Percentiles rank a stretch among this genome's conserved stretches.
Evolutionary conservation across 805 yeast species (phyloP).

Genomic region (Geotrichum ghanense): DNA sequence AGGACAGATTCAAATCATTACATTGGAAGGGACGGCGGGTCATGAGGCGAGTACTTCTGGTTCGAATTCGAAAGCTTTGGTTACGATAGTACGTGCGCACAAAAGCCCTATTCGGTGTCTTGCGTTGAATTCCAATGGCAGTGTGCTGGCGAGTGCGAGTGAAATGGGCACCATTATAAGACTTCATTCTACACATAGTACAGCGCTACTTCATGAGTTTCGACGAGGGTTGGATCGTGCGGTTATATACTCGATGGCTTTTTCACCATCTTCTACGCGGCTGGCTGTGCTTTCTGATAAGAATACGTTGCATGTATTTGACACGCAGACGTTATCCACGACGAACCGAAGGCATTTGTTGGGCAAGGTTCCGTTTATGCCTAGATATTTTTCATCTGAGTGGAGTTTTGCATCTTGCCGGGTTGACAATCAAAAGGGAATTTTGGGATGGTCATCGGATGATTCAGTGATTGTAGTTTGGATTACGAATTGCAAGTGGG

Average conservation of each 20-base stretch:
- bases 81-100: slow-evolving; percentile 70
- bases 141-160: slow-evolving; percentile 69
- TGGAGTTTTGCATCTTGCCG: slow-evolving; percentile 82
- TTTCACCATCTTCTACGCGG: slow-evolving; percentile 63
- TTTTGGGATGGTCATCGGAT: slow-evolving; percentile 67
- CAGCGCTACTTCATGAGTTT: slow-evolving; percentile 69
- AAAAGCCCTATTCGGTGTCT: slow-evolving; percentile 52
- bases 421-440: slow-evolving; percentile 34
- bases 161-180: slow-evolving; percentile 74
- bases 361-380: slow-evolving; percentile 51
- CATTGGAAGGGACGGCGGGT: slow-evolving; percentile 33
- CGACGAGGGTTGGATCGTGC: slow-evolving; percentile 88
- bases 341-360: slow-evolving; percentile 50
- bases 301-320: slow-evolving; percentile 78
- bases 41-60: slow-evolving; percentile 21
- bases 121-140: slow-evolving; percentile 51
- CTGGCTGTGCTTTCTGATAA: slow-evolving; percentile 85
- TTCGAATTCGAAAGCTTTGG: slow-evolving; percentile 43
- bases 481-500: slow-evolving; percentile 66
- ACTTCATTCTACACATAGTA: slow-evolving; percentile 55
- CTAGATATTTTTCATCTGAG: slow-evolving; percentile 66
- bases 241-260: slow-evolving; percentile 66
- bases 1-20: slow-evolving; percentile 76
- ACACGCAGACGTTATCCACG: slow-evolving; percentile 27
- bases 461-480: slow-evolving; percentile 66